These are phyloP conservation scores for Rhizodiscina lignyota DNA, from an alignment of 495 filamentous ascomycete genomes.

Conservation along the genomic window DNA sequence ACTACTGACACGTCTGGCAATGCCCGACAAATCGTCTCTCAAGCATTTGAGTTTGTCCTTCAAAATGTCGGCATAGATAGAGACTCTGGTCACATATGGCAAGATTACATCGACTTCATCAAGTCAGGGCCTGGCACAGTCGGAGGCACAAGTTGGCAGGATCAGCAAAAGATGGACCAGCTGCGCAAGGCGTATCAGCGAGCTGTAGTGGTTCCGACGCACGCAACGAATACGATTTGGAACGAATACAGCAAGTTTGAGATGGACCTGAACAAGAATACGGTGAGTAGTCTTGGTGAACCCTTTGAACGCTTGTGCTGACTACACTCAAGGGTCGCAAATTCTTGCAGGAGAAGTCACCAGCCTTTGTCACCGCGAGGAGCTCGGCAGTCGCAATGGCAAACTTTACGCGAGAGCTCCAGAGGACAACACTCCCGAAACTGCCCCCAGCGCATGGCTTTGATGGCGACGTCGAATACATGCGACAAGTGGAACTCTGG, in stretches of 20 bases:
- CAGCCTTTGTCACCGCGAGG: conserved; percentile 85
- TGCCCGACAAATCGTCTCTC: conserved; percentile 57
- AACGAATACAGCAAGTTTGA: conserved; percentile 96
- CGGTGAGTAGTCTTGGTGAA: conserved; percentile 46
- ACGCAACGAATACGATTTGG: conserved; percentile 69
- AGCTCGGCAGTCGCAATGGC: conserved; percentile 68
- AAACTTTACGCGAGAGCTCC: conserved; percentile 64
- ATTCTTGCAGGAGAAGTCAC: conserved; percentile 77
- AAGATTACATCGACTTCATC: conserved; percentile 83
- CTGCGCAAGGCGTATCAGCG: conserved; percentile 82
- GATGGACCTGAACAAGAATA: conserved; percentile 76
- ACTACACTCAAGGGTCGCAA: conserved; percentile 55
- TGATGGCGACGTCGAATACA: conserved; percentile 72
- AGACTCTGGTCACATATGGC: conserved; percentile 81
- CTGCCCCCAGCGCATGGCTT: conserved; percentile 74
- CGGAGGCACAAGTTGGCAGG: conserved; percentile 82
- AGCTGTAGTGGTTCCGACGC: conserved; percentile 68
- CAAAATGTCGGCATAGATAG: conserved; percentile 79
- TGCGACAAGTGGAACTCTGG: conserved; percentile 79
- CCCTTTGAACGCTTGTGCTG: too few species aligned
- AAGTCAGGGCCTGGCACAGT: conserved; percentile 67
- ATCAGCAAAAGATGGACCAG: conserved; percentile 92
- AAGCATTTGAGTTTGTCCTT: conserved; percentile 84
- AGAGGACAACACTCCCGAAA: conserved; percentile 58
- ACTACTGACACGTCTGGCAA: conserved; percentile 60